phyloP scores from a whole-genome alignment of 495 filamentous ascomycete genomes.

The Amniculicola lignicola region DNA sequence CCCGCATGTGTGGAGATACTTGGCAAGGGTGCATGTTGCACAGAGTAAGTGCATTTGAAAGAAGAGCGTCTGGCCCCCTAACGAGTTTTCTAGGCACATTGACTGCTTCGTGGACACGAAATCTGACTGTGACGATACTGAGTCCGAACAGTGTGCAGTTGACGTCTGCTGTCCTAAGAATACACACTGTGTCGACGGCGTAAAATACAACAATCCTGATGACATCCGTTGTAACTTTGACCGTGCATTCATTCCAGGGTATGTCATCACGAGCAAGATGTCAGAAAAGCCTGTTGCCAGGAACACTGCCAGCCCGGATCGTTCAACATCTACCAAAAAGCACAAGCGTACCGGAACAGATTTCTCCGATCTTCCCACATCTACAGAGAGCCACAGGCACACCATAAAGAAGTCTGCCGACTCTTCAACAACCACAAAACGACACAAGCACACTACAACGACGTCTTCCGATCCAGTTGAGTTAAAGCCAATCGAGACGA shows the following conservation, averaged over 20 bases:
- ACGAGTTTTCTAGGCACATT: constrained; percentile 1
- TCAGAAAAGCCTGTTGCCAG: no score
- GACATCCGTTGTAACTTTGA: constrained; percentile 9
- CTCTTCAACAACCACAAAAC: no score
- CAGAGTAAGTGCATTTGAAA: constrained; percentile 2
- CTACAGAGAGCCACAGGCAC: no score
- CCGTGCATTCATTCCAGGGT: constrained; percentile 8
- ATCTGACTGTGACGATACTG: background rate
- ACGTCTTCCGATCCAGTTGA: no score
- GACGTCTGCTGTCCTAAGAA: constrained; percentile 4
- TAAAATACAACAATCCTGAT: background rate
- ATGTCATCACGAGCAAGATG: background rate
- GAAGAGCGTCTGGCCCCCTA: background rate
- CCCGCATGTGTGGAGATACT: constrained; percentile 5
- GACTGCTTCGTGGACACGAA: constrained; percentile 11
- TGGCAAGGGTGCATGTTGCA: constrained; percentile 8
- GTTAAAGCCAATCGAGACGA: no score
- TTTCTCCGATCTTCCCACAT: no score
- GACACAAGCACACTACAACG: no score
- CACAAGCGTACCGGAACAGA: no score
- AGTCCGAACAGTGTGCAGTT: constrained; percentile 1
- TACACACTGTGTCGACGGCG: constrained; percentile 4
- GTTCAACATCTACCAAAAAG: no score
- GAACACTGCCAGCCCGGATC: no score
- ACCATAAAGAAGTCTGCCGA: no score